Percentiles rank a stretch among this genome's conserved stretches.
Evolutionary conservation across 306 rosid species (phyloP).

Genomic region (Castanospermum australe): DNA sequence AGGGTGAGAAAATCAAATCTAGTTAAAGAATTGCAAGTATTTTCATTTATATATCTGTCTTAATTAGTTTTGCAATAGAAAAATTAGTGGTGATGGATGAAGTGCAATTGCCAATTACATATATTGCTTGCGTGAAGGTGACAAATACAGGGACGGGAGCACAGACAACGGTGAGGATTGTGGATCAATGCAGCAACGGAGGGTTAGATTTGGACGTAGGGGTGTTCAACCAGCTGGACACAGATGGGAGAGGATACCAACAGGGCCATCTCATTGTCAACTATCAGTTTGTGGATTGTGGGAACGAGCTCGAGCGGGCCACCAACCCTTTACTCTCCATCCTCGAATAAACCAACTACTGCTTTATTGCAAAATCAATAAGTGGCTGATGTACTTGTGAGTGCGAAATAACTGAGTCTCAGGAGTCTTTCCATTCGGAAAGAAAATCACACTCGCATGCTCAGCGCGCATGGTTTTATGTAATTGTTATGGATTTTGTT

Average conservation of each 20-base stretch:
- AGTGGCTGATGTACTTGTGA: slow-evolving; percentile 1
- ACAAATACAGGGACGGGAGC: slow-evolving; percentile 53
- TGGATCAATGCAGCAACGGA: slow-evolving; percentile 68
- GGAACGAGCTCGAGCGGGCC: not conserved
- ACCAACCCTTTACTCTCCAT: slow-evolving; percentile 25
- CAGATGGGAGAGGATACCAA: slow-evolving; percentile 42
- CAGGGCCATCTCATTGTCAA: slow-evolving; percentile 54
- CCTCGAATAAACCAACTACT: no score
- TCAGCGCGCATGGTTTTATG: no score
- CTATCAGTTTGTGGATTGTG: slow-evolving; percentile 61
- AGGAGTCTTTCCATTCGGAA: not conserved
- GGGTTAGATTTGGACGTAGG: slow-evolving; percentile 70
- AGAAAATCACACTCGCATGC: not conserved
- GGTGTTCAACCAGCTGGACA: slow-evolving; percentile 49
- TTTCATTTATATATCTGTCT: no score
- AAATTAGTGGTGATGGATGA: no score
- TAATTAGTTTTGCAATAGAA: no score
- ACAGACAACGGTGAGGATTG: slow-evolving; percentile 55
- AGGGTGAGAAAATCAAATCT: slow-evolving; percentile 22
- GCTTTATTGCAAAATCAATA: no score
- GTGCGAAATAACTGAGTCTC: not conserved
- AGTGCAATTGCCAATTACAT: no score
- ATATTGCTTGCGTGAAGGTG: slow-evolving; percentile 60
- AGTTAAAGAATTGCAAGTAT: no score
- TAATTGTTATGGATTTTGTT: not conserved